Base-by-base conservation (phyloP, 2,329 filamentous ascomycete genomes). In the Thielaviopsis euricoi region DNA sequence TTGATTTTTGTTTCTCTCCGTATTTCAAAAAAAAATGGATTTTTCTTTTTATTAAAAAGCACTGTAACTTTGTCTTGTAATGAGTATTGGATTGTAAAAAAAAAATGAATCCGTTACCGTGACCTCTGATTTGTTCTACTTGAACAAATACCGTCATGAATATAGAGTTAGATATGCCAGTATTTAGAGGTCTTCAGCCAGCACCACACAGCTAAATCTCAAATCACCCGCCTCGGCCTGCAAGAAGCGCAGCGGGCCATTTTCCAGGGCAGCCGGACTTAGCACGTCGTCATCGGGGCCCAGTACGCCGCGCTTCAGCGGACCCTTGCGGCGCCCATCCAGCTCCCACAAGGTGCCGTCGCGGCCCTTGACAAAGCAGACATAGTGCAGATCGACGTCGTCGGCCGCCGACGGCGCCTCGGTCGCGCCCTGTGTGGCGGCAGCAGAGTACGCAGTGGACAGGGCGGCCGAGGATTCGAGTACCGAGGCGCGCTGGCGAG, bases 361-460 rank as follows among this genome's bases (percentile, higher is more conserved):
- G 55, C 71, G 71, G 33, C 75, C 75, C 74, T 90, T 93, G 56
- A 93, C 86, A 70, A 97, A 98, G 67, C 88, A 93, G 52, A 97
- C 91, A 68, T 95, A 97, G 73, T 98, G 93, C 64, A 96, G 75
- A 67, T 96, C 91, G n/a, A 95, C 77, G 64, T 85, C 80, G 65
- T 87, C 86, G n/a, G 82, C 78, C 9, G 89, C 88, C 57, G 79
- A 73, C 0, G 93, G 91, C 1, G 90, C 87, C 13, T 76, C 67
- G 0, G 89, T 95, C 67, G 91, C 88, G 19, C 91, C 91, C 61
- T 78, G 74, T 7, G 77, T 77, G 5, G 91, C 93, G 15, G 89
- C 89, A 61, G 80, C 79, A 52, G 81, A 80, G 71, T 97, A 90
- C 6, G 89, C 90, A 5, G 72, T 75, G 57, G 94, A 90, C 54